These are phyloP conservation scores for Ochetophila trinervis DNA, from an alignment of 306 rosid genomes.

Conservation along the genomic window DNA sequence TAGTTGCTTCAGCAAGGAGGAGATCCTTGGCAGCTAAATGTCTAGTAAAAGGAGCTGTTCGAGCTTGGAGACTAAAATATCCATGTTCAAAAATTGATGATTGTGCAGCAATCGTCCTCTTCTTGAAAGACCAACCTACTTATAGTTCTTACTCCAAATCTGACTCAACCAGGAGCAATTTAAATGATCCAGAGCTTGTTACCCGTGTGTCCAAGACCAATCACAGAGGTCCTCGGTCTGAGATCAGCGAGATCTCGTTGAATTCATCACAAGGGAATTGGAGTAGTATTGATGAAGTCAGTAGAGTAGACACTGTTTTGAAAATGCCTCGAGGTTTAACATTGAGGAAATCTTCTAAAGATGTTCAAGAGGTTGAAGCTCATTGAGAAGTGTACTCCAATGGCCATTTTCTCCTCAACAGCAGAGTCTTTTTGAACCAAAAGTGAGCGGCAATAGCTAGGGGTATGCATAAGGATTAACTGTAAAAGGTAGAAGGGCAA, in stretches of 20 bases:
- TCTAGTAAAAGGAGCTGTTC: conserved; percentile 57
- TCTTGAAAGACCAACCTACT: conserved; percentile 35
- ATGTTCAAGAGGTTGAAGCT: conserved; percentile 26
- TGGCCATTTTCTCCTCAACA: not conserved
- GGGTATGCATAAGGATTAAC: too few relatives aligned
- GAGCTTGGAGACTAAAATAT: conserved; percentile 59
- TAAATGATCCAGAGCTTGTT: conserved; percentile 19
- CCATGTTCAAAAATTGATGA: conserved; percentile 68
- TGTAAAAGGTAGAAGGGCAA: too few relatives aligned
- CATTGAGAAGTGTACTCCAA: conserved; percentile 4
- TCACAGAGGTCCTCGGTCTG: too few relatives aligned
- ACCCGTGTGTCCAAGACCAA: too few relatives aligned
- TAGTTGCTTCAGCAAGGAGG: conserved; percentile 66
- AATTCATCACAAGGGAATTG: conserved; percentile 22
- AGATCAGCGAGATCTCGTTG: not conserved
- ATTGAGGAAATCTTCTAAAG: conserved; percentile 28
- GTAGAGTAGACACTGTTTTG: conserved; percentile 45
- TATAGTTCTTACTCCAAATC: not conserved
- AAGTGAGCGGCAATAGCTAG: too few relatives aligned
- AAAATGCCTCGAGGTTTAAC: conserved; percentile 40
- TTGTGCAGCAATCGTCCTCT: conserved; percentile 68
- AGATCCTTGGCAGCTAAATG: conserved; percentile 61
- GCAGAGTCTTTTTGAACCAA: not conserved
- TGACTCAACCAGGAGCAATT: conserved; percentile 18
- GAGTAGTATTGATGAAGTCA: conserved; percentile 41